These are phyloP conservation scores for Begonia masoniana DNA, from an alignment of 306 rosid genomes.

Conservation along the genomic window DNA sequence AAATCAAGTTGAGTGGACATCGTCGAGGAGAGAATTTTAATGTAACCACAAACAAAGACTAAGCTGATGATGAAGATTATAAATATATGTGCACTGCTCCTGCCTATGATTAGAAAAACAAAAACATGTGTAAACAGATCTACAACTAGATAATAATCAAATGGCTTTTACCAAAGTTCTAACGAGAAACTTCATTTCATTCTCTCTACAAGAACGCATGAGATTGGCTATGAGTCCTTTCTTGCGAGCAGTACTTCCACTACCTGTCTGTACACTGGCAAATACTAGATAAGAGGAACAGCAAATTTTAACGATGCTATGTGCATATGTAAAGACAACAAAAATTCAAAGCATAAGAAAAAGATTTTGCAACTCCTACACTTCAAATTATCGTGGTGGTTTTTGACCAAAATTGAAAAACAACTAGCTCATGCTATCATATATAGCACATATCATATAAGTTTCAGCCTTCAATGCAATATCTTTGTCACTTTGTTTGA, in stretches of 20 bases:
- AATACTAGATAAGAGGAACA: slow-evolving; percentile 26
- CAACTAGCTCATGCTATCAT: neutral
- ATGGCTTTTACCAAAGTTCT: slow-evolving; percentile 70
- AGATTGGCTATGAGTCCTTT: slow-evolving; percentile 68
- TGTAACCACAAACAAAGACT: no score
- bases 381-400: no score
- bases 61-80: no score
- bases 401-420: no score
- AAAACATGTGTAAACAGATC: no score
- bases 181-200: slow-evolving; percentile 86
- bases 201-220: slow-evolving; percentile 80
- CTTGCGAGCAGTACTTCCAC: slow-evolving; percentile 74
- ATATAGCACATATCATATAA: neutral
- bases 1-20: no score
- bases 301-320: slow-evolving; percentile 4
- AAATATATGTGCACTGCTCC: no score
- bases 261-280: slow-evolving; percentile 82
- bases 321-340: neutral
- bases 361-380: no score
- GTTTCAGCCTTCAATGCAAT: no score
- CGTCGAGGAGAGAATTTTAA: no score
- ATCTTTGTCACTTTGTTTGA: no score
- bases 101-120: no score
- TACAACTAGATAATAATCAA: neutral
- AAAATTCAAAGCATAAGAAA: slow-evolving; percentile 2